Conservation (phyloP, 129 eudicot species). For the Artemisia argyi region DNA sequence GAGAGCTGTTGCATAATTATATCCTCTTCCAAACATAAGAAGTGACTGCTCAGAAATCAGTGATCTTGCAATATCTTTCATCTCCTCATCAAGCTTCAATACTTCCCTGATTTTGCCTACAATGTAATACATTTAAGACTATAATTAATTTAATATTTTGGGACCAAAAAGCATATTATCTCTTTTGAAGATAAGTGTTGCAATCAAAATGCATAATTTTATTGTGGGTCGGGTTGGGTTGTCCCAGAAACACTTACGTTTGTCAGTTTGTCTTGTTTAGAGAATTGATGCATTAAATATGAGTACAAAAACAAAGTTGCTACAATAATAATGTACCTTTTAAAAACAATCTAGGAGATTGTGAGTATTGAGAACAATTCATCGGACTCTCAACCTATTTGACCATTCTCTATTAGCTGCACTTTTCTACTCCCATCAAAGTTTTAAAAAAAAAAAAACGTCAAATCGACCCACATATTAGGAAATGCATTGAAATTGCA, state of each 20-base stretch:
- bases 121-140: neutral
- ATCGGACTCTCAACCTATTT: neutral
- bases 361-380: neutral
- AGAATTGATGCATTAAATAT: neutral
- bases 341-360: neutral
- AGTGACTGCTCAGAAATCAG: slow-evolving; percentile 90
- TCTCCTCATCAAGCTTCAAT: slow-evolving; percentile 83
- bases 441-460: neutral
- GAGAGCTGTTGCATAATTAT: slow-evolving; percentile 94
- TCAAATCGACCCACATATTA: neutral
- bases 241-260: neutral
- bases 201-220: neutral
- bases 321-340: neutral
- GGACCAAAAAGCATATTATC: neutral
- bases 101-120: slow-evolving; percentile 77
- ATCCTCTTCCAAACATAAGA: slow-evolving; percentile 97
- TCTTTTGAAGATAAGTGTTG: neutral
- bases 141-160: neutral
- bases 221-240: neutral
- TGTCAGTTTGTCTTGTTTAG: neutral
- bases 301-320: neutral
- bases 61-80: slow-evolving; percentile 82
- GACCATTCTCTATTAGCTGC: neutral
- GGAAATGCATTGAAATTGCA: neutral
- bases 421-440: neutral